Conservation (phyloP, 495 filamentous ascomycete species). For the Tuber microsphaerosporum region DNA sequence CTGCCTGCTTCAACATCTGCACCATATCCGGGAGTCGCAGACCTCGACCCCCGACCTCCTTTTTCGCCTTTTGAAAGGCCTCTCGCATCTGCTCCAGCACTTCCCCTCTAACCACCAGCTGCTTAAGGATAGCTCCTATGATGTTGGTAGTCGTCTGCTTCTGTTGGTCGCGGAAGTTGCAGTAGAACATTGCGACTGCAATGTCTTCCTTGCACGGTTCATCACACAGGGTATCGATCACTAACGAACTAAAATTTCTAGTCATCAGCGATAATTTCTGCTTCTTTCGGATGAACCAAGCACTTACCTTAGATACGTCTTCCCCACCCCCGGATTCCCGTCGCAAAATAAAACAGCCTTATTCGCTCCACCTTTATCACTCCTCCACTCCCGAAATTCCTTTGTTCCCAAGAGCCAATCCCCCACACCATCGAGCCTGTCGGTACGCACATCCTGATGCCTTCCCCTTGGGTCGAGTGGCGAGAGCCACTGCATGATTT, state of each 20-base stretch:
- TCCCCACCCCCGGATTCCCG: background rate
- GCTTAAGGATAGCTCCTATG: background rate
- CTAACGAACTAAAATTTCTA: background rate
- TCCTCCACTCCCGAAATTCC: too few relatives aligned
- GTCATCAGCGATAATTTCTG: background rate
- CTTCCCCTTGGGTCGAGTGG: too few relatives aligned
- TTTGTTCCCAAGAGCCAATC: too few relatives aligned
- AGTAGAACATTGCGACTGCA: background rate
- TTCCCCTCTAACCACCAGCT: too few relatives aligned
- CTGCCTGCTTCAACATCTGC: background rate
- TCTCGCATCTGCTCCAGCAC: background rate
- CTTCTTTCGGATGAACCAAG: background rate
- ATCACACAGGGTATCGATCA: background rate
- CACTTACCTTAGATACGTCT: background rate
- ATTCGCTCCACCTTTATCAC: background rate
- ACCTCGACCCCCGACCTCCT: background rate
- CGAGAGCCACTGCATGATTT: too few relatives aligned
- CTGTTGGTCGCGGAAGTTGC: background rate
- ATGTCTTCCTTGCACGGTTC: background rate
- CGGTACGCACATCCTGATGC: too few relatives aligned
- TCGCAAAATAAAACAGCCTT: background rate
- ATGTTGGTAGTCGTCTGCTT: background rate
- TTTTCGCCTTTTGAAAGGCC: background rate
- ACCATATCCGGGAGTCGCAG: background rate
- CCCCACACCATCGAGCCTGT: too few relatives aligned